These are phyloP conservation scores for Moesziomyces globuligerus DNA, from an alignment of 1,284 basidiomycete species.

Conservation along the genomic window DNA sequence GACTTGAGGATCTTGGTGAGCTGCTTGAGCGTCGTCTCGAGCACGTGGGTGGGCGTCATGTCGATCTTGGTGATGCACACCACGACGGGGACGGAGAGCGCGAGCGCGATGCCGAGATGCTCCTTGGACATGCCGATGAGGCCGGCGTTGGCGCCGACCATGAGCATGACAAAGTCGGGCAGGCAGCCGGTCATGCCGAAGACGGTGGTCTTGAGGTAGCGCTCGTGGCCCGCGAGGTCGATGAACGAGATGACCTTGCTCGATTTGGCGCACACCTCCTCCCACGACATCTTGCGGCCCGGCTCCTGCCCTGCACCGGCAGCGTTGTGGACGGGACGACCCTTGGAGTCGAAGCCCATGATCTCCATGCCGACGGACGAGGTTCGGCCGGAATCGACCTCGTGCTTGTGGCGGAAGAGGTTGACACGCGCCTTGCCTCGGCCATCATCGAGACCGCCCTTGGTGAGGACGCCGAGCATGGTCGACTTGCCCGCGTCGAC, in stretches of 20 bases:
- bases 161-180: slow-evolving; percentile 93
- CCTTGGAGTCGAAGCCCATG: slow-evolving; percentile 63
- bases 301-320: slow-evolving; percentile 41
- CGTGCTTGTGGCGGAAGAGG: slow-evolving; percentile 95
- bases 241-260: slow-evolving; percentile 96
- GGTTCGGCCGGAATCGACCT: slow-evolving; percentile 93
- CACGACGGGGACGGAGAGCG: slow-evolving; percentile 90
- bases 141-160: slow-evolving; percentile 93
- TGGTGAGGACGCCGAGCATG: slow-evolving; percentile 79
- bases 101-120: slow-evolving; percentile 92
- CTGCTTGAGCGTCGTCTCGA: slow-evolving; percentile 89
- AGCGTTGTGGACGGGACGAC: slow-evolving; percentile 45
- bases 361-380: slow-evolving; percentile 97
- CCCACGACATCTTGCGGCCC: slow-evolving; percentile 74
- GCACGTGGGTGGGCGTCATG: slow-evolving; percentile 93
- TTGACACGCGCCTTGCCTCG: slow-evolving; percentile 90
- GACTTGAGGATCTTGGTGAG: slow-evolving; percentile 91
- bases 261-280: slow-evolving; percentile 89
- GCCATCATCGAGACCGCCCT: slow-evolving; percentile 91
- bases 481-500: slow-evolving; percentile 88
- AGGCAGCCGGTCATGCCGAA: slow-evolving; percentile 93
- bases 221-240: slow-evolving; percentile 63
- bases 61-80: slow-evolving; percentile 98
- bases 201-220: slow-evolving; percentile 82
- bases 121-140: slow-evolving; percentile 96